These are phyloP conservation scores for Neltuma alba DNA, from an alignment of 306 rosid species.

Conservation along the genomic window DNA sequence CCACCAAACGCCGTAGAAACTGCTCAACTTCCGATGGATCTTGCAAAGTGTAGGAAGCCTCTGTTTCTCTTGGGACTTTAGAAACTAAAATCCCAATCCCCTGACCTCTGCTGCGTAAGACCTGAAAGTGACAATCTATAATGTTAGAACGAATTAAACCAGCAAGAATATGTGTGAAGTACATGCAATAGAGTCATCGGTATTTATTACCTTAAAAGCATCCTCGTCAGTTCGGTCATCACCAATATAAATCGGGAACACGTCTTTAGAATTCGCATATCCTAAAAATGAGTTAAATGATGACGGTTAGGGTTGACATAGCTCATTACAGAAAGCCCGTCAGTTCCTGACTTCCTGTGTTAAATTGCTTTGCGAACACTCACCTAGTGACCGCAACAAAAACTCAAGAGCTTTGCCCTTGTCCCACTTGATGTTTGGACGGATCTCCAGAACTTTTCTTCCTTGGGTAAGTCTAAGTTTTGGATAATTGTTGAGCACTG, in stretches of 20 bases:
- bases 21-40: slow-evolving; percentile 91
- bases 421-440: slow-evolving; percentile 97
- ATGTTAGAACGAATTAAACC: too few relatives aligned
- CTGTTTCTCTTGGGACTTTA: slow-evolving; percentile 75
- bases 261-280: slow-evolving; percentile 62
- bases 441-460: slow-evolving; percentile 82
- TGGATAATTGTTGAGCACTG: slow-evolving; percentile 68
- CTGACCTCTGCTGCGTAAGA: slow-evolving; percentile 63
- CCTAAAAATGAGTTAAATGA: too few relatives aligned
- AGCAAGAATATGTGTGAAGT: too few relatives aligned
- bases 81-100: slow-evolving; percentile 95
- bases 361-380: too few relatives aligned
- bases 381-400: slow-evolving; percentile 80
- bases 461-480: slow-evolving; percentile 72
- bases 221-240: slow-evolving; percentile 95
- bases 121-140: too few relatives aligned
- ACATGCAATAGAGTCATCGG: too few relatives aligned
- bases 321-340: too few relatives aligned
- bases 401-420: slow-evolving; percentile 96
- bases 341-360: too few relatives aligned
- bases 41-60: slow-evolving; percentile 79
- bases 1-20: slow-evolving; percentile 76
- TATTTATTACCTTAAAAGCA: slow-evolving; percentile 95
- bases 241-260: slow-evolving; percentile 83
- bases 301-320: too few relatives aligned